These are phyloP conservation scores for Diplodia scrobiculata DNA, from an alignment of 2,329 filamentous ascomycete species.

Conservation along the genomic window DNA sequence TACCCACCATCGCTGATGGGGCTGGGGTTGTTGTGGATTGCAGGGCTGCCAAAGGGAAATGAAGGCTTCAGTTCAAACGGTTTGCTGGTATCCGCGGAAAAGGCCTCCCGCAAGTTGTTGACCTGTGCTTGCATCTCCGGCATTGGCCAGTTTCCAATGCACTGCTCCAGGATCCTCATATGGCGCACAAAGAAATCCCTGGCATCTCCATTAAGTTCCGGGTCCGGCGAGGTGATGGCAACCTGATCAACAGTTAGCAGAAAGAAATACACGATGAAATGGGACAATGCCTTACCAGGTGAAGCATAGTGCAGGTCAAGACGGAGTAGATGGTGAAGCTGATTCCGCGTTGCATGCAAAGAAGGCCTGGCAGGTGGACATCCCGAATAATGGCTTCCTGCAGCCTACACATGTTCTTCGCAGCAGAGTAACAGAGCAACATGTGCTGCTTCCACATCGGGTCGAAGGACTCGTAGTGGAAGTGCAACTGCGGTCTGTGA, in stretches of 20 bases:
- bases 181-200: slow-evolving; percentile 88
- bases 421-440: slow-evolving; percentile 79
- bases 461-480: slow-evolving; percentile 74
- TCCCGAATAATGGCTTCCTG: slow-evolving; percentile 79
- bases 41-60: slow-evolving; percentile 82
- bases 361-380: slow-evolving; percentile 76
- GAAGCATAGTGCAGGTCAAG: slow-evolving; percentile 87
- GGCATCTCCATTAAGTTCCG: slow-evolving; percentile 80
- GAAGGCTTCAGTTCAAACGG: slow-evolving; percentile 86
- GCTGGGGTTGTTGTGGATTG: slow-evolving; percentile 63
- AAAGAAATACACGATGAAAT: slow-evolving; percentile 30
- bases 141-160: slow-evolving; percentile 80
- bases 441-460: slow-evolving; percentile 87
- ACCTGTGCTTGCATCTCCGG: slow-evolving; percentile 89
- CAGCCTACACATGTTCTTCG: slow-evolving; percentile 80
- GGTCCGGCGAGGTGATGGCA: slow-evolving; percentile 89
- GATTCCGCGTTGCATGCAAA: slow-evolving; percentile 91
- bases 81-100: slow-evolving; percentile 80
- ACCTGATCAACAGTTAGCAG: slow-evolving; percentile 59
- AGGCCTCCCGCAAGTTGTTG: slow-evolving; percentile 83
- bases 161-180: slow-evolving; percentile 89
- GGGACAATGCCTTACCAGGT: slow-evolving; percentile 68
- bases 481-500: slow-evolving; percentile 77
- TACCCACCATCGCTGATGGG: slow-evolving; percentile 57
- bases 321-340: slow-evolving; percentile 95